Evolutionary conservation across 2,329 filamentous ascomycete species (phyloP).

Genomic region (Alternaria dauci): DNA sequence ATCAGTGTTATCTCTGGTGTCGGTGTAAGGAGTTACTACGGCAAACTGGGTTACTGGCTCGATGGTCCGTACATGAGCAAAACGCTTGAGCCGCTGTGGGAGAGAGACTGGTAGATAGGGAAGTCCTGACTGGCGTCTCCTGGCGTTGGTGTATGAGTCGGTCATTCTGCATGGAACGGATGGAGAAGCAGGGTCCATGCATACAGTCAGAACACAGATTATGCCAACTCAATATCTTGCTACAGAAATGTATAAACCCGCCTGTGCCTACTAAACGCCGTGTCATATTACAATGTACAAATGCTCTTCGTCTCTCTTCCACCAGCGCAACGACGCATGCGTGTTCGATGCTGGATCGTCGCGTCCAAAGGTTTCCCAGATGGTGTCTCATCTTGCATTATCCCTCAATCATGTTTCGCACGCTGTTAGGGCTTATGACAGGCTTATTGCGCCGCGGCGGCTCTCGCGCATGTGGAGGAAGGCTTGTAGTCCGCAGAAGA

Average conservation of each 20-base stretch:
- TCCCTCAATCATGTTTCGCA: neutral
- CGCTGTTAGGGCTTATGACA: slow-evolving; percentile 58
- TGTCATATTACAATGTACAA: slow-evolving; percentile 27
- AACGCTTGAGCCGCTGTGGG: slow-evolving; percentile 46
- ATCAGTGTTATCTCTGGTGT: slow-evolving; percentile 98
- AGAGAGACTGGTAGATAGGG: slow-evolving; percentile 39
- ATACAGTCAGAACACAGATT: slow-evolving; percentile 9
- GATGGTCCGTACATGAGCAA: slow-evolving; percentile 78
- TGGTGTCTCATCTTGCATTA: neutral
- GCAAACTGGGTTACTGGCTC: slow-evolving; percentile 88
- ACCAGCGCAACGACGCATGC: neutral
- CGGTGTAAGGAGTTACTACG: slow-evolving; percentile 94
- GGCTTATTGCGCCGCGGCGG: slow-evolving; percentile 81
- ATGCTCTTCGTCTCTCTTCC: slow-evolving; percentile 5
- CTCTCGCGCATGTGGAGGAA: slow-evolving; percentile 84
- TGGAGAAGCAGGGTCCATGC: slow-evolving; percentile 3
- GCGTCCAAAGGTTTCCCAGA: neutral
- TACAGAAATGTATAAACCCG: slow-evolving; percentile 12
- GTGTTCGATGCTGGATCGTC: neutral
- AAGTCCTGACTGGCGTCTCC: slow-evolving; percentile 3
- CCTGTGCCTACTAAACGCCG: slow-evolving; percentile 25
- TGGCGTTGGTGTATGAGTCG: slow-evolving; percentile 11
- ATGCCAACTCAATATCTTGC: slow-evolving; percentile 12
- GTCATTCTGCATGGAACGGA: neutral
- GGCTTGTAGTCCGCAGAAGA: slow-evolving; percentile 91